Base-by-base conservation (phyloP, 176 grass and related monocot species). In the Phoenix roebelenii region DNA sequence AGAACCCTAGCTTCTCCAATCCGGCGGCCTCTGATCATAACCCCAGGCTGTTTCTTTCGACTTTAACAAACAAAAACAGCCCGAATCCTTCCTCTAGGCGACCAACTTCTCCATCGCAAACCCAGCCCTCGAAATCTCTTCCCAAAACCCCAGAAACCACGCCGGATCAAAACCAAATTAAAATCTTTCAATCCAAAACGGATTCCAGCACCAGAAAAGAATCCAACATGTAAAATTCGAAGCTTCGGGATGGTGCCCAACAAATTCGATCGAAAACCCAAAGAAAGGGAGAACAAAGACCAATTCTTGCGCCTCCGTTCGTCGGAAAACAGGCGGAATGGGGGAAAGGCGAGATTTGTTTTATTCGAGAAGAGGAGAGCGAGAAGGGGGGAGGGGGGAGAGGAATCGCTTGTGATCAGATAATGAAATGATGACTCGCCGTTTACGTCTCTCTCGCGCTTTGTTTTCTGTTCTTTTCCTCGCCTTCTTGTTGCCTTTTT, bases 361-460 rank as follows among this genome's bases (percentile, higher is more conserved):
- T 59, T 50, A 25, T 25, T 70, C 19, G 9, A 18, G 17, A 10
- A 59, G 67, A 57, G 56, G n/a, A 50, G 35, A 19, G n/a, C 17
- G 15, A 25, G 30, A 35, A 17, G 9, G 64, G 5, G 51, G 30
- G 39, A 24, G 20, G 28, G 28, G 28, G 28, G 28, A 30, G 28
- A 67, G 49, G 54, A 18, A 70, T 70, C 22, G 55, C 67, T 59
- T 58, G 30, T 58, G 22, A 50, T 50, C 54, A 49, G 55, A 70
- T 50, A 70, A 70, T 48, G 54, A 70, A 58, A 59, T n/a, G 35
- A 58, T 58, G 15, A 50, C 24, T 54, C 24, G 49, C 18, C 24
- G 51, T 30, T 67, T 54, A 55, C 64, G 64, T 67, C 50, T 67
- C 64, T 30, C 51, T 52, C 7, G 5, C 22, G 26, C 35, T 44